Percentiles rank a stretch among this genome's conserved stretches.
Evolutionary conservation across 176 grass and related monocot species (phyloP).

Genomic region (bread wheat (Triticum aestivum)): DNA sequence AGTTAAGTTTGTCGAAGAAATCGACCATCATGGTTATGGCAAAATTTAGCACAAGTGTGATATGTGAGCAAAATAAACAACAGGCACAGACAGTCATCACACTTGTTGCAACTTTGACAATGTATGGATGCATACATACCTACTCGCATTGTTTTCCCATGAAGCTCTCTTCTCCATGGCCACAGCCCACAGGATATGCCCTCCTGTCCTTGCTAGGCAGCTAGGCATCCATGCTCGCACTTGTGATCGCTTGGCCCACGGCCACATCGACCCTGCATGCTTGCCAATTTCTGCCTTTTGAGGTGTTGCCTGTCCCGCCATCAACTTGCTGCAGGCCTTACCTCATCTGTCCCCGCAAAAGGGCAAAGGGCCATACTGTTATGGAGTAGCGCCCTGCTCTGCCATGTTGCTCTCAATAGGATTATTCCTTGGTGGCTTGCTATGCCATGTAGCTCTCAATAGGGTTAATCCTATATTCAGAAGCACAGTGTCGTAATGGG

Average conservation of each 20-base stretch:
- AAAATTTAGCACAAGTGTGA: too few relatives aligned
- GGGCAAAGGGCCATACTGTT: background rate
- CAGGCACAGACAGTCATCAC: background rate
- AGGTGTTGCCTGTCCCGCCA: constrained; percentile 26
- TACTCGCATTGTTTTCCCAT: too few relatives aligned
- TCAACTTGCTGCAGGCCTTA: constrained; percentile 27
- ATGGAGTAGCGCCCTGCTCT: background rate
- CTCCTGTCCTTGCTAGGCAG: background rate
- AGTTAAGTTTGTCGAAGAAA: too few relatives aligned
- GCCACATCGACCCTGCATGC: background rate
- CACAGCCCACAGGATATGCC: background rate
- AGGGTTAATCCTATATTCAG: constrained; percentile 1
- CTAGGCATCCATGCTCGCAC: background rate
- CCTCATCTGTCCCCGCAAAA: background rate
- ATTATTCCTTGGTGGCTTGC: background rate
- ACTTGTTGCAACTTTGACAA: too few relatives aligned
- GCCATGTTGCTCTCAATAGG: background rate
- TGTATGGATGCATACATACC: too few relatives aligned
- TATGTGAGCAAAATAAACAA: background rate
- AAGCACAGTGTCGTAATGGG: background rate
- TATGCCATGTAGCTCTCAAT: background rate
- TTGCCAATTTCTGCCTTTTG: constrained; percentile 40
- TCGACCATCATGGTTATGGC: too few relatives aligned
- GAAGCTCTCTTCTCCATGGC: background rate
- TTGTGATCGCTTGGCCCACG: constrained; percentile 15